Percentiles rank a stretch among this genome's conserved stretches.
These are phyloP conservation scores for Isabelozyma rhagii DNA, from an alignment of 805 yeast genomes.

Conservation along the genomic window DNA sequence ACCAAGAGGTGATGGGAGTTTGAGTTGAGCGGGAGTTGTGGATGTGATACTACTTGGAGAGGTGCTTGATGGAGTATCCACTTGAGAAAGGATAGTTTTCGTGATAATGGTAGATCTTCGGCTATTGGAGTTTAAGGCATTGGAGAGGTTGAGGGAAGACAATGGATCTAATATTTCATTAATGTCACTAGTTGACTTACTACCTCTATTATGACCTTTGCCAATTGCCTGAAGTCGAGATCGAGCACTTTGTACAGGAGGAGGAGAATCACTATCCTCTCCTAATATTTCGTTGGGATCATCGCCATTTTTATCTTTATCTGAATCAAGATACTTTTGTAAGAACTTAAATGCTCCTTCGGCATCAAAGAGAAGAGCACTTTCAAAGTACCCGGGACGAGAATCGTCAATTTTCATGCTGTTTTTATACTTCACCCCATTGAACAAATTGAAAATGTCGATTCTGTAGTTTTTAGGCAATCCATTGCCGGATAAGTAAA, in stretches of 20 bases:
- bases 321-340: conserved; percentile 29
- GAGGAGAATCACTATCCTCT: background rate
- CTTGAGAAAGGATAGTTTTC: background rate
- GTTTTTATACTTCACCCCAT: conserved; percentile 50
- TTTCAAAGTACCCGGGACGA: conserved; percentile 59
- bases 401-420: conserved; percentile 55
- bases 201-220: background rate
- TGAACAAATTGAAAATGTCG: conserved; percentile 54
- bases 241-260: background rate
- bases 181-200: conserved; percentile 1
- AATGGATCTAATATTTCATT: background rate
- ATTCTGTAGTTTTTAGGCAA: conserved; percentile 47
- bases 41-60: conserved; percentile 3
- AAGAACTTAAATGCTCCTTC: conserved; percentile 44
- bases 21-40: background rate
- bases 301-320: background rate
- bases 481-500: conserved; percentile 39
- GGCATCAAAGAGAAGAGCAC: conserved; percentile 50
- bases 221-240: background rate
- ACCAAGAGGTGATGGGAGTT: conserved; percentile 8
- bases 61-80: background rate
- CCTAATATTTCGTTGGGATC: background rate
- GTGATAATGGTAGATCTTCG: background rate
- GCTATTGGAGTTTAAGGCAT: background rate
- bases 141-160: background rate